Evolutionary conservation across 306 rosid species (phyloP), one percentile per base, ranked within the genome.

Genomic region (Acacia confusa): DNA sequence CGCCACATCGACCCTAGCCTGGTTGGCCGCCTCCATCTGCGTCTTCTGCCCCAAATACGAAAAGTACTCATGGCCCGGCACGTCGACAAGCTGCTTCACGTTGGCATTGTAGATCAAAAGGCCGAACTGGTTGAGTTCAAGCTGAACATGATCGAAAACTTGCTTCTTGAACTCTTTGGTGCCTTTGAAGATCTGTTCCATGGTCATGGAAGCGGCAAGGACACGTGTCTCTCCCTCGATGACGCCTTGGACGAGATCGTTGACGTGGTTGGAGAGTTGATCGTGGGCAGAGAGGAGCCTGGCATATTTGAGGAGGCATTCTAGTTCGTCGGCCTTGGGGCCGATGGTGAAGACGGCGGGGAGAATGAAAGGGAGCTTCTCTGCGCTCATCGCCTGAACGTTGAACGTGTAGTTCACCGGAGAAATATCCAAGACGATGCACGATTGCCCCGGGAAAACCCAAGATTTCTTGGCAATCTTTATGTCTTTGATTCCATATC

Each of bases 181-280:
- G 50, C 86, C 86, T 57, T 6, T 83, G 71, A 86, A 86, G 12
- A 86, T n/a, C 25, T 83, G 82, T 30, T 92, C 93, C 97, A 92
- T 89, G 2, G 94, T 89, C 97, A 92, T 88, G 25, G 91, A 85
- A 4, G 94, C 92, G 0, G 91, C 87, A 0, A 90, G 93, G 34
- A 89, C 97, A 25, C 93, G 94, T 0, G 93, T 90, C 85, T 90
- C 92, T 2, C 97, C 97, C 63, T 92, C 90, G 12, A 92, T 86
- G 70, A 92, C 61, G 0, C 94, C 92, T 30, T 86, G 91, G 2
- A 92, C 92, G 1, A 89, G 89, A 19, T 89, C 91, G 0, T 85
- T 88, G 2, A 89, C 89, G 0, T 90, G 92, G 83, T 68, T 60
- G 4, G 97, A 90, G 72, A 17, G 89, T 83, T 86, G 84, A 34